Evolutionary conservation across 768 basidiomycete species (phyloP), one percentile per base, ranked within the genome.

Genomic region (Tricholoma matsutake): DNA sequence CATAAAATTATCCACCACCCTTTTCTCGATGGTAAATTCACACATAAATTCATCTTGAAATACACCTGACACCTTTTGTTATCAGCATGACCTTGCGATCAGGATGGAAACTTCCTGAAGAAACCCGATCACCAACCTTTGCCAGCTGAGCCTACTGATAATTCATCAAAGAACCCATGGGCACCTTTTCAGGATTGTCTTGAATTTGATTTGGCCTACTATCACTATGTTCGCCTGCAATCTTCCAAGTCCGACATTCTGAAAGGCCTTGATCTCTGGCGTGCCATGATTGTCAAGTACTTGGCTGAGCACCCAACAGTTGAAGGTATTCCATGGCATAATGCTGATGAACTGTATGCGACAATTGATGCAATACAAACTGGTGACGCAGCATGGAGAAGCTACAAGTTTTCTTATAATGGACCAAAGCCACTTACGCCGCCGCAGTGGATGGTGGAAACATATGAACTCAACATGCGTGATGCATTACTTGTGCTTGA

Each of bases 321-420:
- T 14, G 34, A 54, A 2, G 51, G 37, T 18, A n/a, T 54, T 34
- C 57, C 58, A 25, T 74, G 68, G 70, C 31, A 49, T n/a, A 34
- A 35, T 37, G 67, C 68, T 0, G 35, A 71, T 0, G 67, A 75
- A 13, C 51, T 73, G n/a, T 67, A 69, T 35, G 49, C 43, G 1
- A 69, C 64, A 28, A 74, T 73, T 28, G 67, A 70, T 51, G 7
- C 57, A 2, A 72, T 71, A 16, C 62, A 61, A 14, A 20, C 47
- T 32, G 72, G 75, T 1, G 52, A 61, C 6, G 60, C 58, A 0
- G 64, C 67, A 0, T 76, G 73, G 73, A 56, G 66, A 29, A 57
- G 61, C 0, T 63, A 61, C 41, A n/a, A 11, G 1, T 60, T 74
- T 4, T 25, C 32, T 0, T 76, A 73, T 51, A 45, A 6, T 5